Percentiles rank a stretch among this genome's conserved stretches.
These are phyloP conservation scores for Claviceps lovelessii DNA, from an alignment of 2,329 filamentous ascomycete species.

Conservation along the genomic window DNA sequence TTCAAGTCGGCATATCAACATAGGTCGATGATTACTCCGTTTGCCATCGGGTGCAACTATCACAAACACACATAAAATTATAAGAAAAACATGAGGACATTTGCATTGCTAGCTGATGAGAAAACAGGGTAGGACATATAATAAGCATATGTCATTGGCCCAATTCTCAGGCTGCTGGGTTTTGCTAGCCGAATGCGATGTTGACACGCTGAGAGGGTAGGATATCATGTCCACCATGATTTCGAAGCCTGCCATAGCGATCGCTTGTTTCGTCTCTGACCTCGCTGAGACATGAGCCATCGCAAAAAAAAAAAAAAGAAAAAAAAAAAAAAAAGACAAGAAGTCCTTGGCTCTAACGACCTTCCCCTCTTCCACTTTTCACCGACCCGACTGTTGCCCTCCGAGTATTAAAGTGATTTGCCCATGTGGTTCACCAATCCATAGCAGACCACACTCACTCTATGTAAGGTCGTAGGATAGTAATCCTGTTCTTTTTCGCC, in stretches of 20 bases:
- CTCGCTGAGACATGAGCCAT: not conserved
- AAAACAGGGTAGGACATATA: not conserved
- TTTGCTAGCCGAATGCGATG: not conserved
- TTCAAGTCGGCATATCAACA: no score
- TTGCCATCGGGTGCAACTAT: no score
- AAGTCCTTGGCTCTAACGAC: not conserved
- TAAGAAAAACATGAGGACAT: not conserved
- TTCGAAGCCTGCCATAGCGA: not conserved
- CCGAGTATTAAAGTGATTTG: constrained; percentile 17
- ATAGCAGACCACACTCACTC: constrained; percentile 21
- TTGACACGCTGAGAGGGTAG: not conserved
- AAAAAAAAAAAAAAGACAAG: no score
- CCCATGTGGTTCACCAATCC: constrained; percentile 2
- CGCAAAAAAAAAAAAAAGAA: not conserved
- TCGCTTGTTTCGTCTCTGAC: not conserved
- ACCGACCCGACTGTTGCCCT: constrained; percentile 12
- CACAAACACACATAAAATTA: not conserved
- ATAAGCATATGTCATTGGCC: not conserved
- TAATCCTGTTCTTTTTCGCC: constrained; percentile 24
- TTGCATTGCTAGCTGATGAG: not conserved
- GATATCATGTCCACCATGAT: not conserved
- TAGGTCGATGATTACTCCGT: no score
- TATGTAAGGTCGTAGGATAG: constrained; percentile 25
- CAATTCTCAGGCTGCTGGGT: not conserved
- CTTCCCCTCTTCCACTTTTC: constrained; percentile 4